Base-by-base conservation (phyloP, 2,329 filamentous ascomycete genomes). In the Diaporthe ampelina region DNA sequence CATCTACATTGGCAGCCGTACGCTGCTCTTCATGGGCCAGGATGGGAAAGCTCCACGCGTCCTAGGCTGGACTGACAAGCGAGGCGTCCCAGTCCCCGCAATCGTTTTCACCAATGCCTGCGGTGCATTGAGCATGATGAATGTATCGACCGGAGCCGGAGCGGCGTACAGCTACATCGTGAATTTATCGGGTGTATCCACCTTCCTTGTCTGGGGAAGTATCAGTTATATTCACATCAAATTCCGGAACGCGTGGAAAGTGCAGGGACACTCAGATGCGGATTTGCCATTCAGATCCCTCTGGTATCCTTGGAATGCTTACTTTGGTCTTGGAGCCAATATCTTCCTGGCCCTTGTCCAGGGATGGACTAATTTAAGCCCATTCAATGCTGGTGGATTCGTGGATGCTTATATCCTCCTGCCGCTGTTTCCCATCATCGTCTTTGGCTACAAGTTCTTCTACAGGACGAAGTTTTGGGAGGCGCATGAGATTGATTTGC, bases 1-100 rank as follows among this genome's bases (percentile, higher is more conserved):
- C 11, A 93, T 95, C 76, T 95, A 95, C 81, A 94, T 95, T 77
- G 91, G 91, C 58, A 94, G 92, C 4, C 90, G 94, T 29, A 95
- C 93, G 0, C 83, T 96, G 1, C 84, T 95, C 0, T 95, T 91
- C 84, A 94, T 95, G 91, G 93, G 93, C 0, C 91, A 94, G 78
- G 91, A 91, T 58, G 87, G 90, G 61, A 94, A 94, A 81, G 94
- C 94, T 0, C 94, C 94, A 0, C 84, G 83, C 26, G 88, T 95
- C 78, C 85, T 95, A 1, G 92, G 92, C 56, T 90, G 89, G 81
- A 94, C 93, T 2, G 91, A 93, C 80, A 85, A 84, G 32, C 87
- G 90, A 19, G 94, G 94, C 35, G 88, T 91, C 5, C 89, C 89
- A 3, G 88, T 89, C 78, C 89, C 81, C 81, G 93, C 82, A 78